These are phyloP conservation scores for Agaricus blazei DNA, from an alignment of 768 basidiomycete species.

Conservation along the genomic window DNA sequence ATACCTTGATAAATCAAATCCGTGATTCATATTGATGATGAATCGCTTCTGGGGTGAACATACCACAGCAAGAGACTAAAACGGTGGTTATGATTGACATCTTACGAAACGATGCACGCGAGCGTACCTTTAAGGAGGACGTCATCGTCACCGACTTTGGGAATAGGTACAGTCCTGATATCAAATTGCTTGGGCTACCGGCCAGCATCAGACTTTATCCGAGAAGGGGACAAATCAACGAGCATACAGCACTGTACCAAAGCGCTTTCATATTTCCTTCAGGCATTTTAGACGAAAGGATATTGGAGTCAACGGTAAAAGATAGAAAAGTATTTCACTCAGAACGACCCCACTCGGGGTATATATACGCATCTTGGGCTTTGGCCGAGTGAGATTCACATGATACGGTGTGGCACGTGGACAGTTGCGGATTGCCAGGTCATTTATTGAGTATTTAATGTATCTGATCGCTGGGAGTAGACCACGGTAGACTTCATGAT, in stretches of 20 bases:
- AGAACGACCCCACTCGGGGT: no score
- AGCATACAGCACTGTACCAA: slow-evolving; percentile 13
- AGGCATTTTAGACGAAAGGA: not conserved
- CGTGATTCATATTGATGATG: not conserved
- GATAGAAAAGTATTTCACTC: not conserved
- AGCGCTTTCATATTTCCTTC: slow-evolving; percentile 14
- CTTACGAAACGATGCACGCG: not conserved
- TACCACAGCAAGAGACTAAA: slow-evolving; percentile 35
- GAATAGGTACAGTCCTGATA: slow-evolving; percentile 46
- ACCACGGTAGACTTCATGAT: no score
- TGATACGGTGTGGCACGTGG: not conserved
- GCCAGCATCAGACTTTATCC: not conserved
- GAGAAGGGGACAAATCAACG: not conserved
- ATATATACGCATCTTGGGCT: no score
- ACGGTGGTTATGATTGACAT: not conserved
- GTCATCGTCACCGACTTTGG: slow-evolving; percentile 47
- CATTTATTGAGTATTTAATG: no score
- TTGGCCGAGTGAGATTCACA: no score
- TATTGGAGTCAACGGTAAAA: not conserved
- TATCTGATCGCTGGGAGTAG: no score
- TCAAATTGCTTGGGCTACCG: slow-evolving; percentile 45
- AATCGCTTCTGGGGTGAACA: not conserved
- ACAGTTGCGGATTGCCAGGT: no score
- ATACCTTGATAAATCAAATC: slow-evolving; percentile 21
- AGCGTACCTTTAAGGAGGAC: slow-evolving; percentile 52